A percentile compares a stretch with the other conserved stretches of the same genome.
Conservation (phyloP, 192 early-diverging fungal genomes). For the Rhizoclosmatium sp. region DNA sequence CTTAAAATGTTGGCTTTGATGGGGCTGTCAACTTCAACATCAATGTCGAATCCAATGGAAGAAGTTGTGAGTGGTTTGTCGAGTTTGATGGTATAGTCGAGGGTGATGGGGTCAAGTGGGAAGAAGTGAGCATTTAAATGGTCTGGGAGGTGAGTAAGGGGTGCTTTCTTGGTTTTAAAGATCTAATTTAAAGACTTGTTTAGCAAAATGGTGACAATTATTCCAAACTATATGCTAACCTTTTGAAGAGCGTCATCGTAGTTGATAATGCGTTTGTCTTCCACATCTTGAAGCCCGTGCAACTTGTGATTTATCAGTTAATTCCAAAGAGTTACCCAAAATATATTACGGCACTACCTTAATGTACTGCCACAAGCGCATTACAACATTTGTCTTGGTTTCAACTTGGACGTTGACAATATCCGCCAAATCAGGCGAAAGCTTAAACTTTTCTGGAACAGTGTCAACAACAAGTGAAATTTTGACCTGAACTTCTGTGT, state of each 20-base stretch:
- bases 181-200: conserved; percentile 51
- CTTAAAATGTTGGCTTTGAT: conserved; percentile 62
- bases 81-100: conserved; percentile 87
- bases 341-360: conserved; percentile 60
- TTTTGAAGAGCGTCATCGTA: conserved; percentile 78
- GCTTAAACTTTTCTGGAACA: conserved; percentile 81
- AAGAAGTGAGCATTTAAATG: conserved; percentile 76
- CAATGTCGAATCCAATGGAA: conserved; percentile 87
- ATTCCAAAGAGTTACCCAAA: background rate
- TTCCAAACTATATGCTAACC: conserved; percentile 40
- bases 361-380: conserved; percentile 96
- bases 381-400: conserved; percentile 77
- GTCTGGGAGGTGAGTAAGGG: conserved; percentile 84
- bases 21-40: conserved; percentile 87
- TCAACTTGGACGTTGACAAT: conserved; percentile 81
- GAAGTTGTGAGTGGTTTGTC: conserved; percentile 81
- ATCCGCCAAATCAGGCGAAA: conserved; percentile 75
- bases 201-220: background rate
- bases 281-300: conserved; percentile 88
- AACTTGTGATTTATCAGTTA: conserved; percentile 48
- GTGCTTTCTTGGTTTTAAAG: conserved; percentile 69
- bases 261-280: conserved; percentile 87
- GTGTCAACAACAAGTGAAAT: conserved; percentile 84
- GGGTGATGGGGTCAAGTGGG: conserved; percentile 85
- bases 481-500: conserved; percentile 79